Base-by-base conservation (phyloP, 805 yeast genomes). In the Ascoidea asiatica region DNA sequence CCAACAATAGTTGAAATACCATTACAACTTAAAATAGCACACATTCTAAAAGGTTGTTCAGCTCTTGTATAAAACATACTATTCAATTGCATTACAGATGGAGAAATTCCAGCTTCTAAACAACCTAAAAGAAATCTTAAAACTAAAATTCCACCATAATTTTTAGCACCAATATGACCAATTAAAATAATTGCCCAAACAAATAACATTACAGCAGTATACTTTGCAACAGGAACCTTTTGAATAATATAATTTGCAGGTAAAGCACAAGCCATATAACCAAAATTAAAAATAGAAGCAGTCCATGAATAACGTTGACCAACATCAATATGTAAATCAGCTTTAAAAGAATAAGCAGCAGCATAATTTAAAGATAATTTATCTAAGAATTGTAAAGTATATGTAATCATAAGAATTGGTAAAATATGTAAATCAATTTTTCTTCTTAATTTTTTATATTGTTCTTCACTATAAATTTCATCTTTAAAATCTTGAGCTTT, bases 91-190 rank as follows among this genome's bases (percentile, higher is more conserved):
- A 59, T 65, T 42, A 74, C 52, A 21, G 64, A 55, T 20, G 76
- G 73, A 4, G 67, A 52, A 17, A 68, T 70, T 43, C 64, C 62
- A 38, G 70, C 53, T 54, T 72, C 77, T 13, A 66, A 65, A 44
- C 74, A 61, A 2, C 79, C 79, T 44, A 72, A 38, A 1, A 57
- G 52, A 45, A 60, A 57, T 43, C 64, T 45, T 29, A 58, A 47
- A 7, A 48, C 57, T 20, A 56, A 44, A 4, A 60, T 50, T 5
- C 61, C 63, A 11, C 55, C 56, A 45, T 52, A 59, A 44, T 55
- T 57, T 35, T 38, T 47, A 4, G 59, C 61, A 3, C 56, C 58
- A 39, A 55, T 52, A 38, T 55, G 59, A 6, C 50, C 44, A 44
- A 59, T 58, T 13, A 56, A 50, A 11, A 56, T 40, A 5, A 56